Percentiles rank a stretch among this genome's conserved stretches.
Evolutionary conservation across 257 asterid genomes (phyloP).

Genomic region (Ligustrum vulgare): DNA sequence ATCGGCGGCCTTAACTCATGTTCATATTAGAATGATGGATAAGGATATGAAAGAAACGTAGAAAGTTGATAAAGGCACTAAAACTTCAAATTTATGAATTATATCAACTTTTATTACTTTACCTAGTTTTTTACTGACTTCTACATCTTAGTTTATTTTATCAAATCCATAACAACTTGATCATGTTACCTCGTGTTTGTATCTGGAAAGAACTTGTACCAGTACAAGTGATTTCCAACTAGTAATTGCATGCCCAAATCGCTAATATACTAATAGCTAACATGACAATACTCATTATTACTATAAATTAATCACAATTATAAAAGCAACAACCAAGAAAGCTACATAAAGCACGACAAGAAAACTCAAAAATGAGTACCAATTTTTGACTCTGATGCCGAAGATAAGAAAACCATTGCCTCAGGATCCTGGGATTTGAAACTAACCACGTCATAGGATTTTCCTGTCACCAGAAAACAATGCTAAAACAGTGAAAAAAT

Average conservation of each 20-base stretch:
- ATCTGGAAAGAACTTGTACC: background rate
- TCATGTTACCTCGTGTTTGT: background rate
- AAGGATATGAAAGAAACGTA: background rate
- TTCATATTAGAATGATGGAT: background rate
- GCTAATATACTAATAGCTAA: background rate
- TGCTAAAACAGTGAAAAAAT: constrained; percentile 1
- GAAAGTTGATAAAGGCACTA: background rate
- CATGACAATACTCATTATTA: background rate
- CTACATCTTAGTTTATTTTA: background rate
- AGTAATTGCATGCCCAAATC: background rate
- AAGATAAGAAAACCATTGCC: constrained; percentile 48
- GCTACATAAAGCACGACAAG: background rate
- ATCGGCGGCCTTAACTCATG: background rate
- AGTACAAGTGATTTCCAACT: background rate
- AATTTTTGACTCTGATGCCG: constrained; percentile 51
- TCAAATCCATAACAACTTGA: background rate
- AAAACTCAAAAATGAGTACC: constrained; percentile 37
- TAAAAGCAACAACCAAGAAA: background rate
- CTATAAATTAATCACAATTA: background rate
- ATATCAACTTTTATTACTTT: background rate
- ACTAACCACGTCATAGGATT: constrained; percentile 61
- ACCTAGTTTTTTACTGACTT: background rate
- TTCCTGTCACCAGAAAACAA: constrained; percentile 40
- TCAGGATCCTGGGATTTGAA: constrained; percentile 45
- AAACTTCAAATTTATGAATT: no score